Base-by-base conservation (phyloP, 2,329 filamentous ascomycete genomes). In the Dothistroma pini region DNA sequence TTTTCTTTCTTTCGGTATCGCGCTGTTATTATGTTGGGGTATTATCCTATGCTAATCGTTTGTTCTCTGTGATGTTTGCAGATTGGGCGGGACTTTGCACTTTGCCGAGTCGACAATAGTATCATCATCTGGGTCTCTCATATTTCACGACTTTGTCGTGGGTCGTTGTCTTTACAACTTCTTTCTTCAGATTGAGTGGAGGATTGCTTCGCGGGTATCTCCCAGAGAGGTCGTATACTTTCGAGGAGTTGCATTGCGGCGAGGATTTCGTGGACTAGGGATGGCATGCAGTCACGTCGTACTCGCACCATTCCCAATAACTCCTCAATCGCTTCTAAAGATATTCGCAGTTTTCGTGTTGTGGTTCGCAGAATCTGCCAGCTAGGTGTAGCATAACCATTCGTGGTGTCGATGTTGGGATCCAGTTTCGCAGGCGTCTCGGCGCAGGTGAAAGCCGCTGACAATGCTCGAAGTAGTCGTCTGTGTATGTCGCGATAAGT, bases 41-140 rank as follows among this genome's bases (percentile, higher is more conserved):
- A 32, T 48, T 32, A 52, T 31, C 10, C 29, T 35, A 53, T 53
- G 51, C 51, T 35, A 53, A 32, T 35, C n/a, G 6, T 3, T 14
- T 53, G 29, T 10, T 12, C 21, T 29, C 31, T 34, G 19, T 34
- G 1, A 6, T 21, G 3, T 29, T 10, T 49, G 11, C 47, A 69
- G 68, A 71, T 66, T 69, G 67, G 67, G 60, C 66, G 44, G 67
- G 67, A 48, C 61, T 70, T 32, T 50, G 57, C 38, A 69, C 67
- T 38, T 34, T 64, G 22, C 55, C 61, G 12, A 54, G 48, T 29
- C 22, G 32, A 14, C 29, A 51, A 21, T 21, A 21, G 21, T 51
- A 10, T 29, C 1, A 7, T 51, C 21, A 5, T 11, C 12, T 51
- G 10, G 25, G 44, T 3, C 25, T 29, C 25, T 41, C 31, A 38